Base-by-base conservation (phyloP, 2,329 filamentous ascomycete genomes). In the Phialocephala sp. region DNA sequence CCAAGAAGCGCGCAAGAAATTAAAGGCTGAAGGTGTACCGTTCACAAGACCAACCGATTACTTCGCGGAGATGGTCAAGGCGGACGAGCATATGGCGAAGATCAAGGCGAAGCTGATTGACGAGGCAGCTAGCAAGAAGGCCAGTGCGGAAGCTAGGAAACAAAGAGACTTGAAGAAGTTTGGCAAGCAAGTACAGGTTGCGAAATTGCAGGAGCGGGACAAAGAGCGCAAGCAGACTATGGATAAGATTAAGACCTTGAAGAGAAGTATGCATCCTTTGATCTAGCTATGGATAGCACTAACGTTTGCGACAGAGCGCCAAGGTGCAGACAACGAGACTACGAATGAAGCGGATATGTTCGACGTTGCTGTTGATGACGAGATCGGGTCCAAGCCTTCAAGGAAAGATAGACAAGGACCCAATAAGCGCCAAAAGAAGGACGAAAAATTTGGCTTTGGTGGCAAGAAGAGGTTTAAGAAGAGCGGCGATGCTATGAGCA, bases 41-140 rank as follows among this genome's bases (percentile, higher is more conserved):
- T 99, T 99, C 80, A 90, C 92, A 35, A 87, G 95, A 11, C 95
- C 95, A 3, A 89, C 87, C 63, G 95, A 99, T 81, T 99, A 97
- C 82, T 99, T 99, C 74, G 95, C 95, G 54, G 95, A 99, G 84
- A 99, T 98, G 94, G 90, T 97, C 75, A 98, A 98, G 87, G 92
- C 90, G 75, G 95, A 99, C 77, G 94, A 96, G 74, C 95, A 97
- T 79, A 99, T 99, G 95, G 92, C 92, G 77, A 94, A 92, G 84
- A 92, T 99, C 77, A 96, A 96, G 84, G 88, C 90, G 75, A 97
- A 96, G 85, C 83, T 98, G 74, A 86, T 97, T 68, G 94, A 98
- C 75, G 93, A 96, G 76, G 95, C 94, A 0, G 92, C 94, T 12
- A 85, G 88, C 68, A 97, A 97, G 85, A 97, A 97, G 83, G 94